These are phyloP conservation scores for Boehmeria nivea DNA, from an alignment of 306 rosid species.

Conservation along the genomic window DNA sequence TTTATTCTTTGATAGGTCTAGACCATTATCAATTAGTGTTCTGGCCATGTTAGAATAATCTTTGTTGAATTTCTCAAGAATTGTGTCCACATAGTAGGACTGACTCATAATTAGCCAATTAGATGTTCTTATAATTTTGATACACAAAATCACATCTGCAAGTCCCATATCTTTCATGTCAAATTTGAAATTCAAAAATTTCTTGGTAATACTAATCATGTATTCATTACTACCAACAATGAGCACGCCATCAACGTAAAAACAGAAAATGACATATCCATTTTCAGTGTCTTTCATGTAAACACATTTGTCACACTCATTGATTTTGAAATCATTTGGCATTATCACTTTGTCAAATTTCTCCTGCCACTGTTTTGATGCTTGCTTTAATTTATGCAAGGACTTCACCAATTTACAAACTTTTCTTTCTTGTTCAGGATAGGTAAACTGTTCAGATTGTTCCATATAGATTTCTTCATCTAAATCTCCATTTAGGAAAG, in stretches of 20 bases:
- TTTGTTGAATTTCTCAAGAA: background rate
- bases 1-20: background rate
- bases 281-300: background rate
- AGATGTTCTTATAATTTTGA: background rate
- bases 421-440: background rate
- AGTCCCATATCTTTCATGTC: background rate
- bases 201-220: background rate
- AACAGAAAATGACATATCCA: background rate
- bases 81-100: background rate
- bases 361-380: background rate
- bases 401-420: background rate
- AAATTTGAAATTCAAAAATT: background rate
- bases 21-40: background rate
- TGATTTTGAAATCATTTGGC: background rate
- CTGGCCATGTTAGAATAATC: background rate
- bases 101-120: background rate
- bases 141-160: background rate
- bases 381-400: background rate
- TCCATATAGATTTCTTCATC: background rate
- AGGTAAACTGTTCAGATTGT: background rate
- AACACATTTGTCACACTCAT: too few species aligned
- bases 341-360: background rate
- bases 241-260: background rate
- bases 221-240: background rate
- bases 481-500: background rate